phyloP scores from a whole-genome alignment of 2,329 filamentous ascomycete species.

The Penicillium glabrum region DNA sequence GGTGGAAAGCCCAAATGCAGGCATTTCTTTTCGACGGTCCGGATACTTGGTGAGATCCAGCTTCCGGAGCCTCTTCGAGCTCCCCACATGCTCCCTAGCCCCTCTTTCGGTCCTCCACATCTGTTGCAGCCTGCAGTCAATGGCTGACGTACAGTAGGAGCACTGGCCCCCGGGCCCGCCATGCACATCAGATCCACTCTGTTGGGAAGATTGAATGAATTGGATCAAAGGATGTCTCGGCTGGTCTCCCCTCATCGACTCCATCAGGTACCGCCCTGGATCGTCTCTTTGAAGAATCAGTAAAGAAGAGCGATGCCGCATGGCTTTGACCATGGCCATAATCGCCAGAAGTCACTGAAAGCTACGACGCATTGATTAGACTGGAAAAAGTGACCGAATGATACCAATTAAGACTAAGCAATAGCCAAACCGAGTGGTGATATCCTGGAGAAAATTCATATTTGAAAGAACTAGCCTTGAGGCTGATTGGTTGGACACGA shows the following conservation, averaged over 20 bases:
- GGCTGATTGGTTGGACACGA: not conserved
- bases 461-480: not conserved
- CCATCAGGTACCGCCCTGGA: not conserved
- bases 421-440: not conserved
- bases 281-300: not conserved
- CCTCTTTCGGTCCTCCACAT: not conserved
- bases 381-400: not conserved
- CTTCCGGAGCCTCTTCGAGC: not conserved
- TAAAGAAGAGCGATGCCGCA: not conserved
- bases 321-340: not conserved
- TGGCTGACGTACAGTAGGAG: not conserved
- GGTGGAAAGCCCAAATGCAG: not conserved
- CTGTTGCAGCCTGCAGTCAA: not conserved
- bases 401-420: not conserved
- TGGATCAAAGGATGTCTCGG: not conserved
- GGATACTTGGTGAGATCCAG: not conserved
- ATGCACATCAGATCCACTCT: not conserved
- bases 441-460: not conserved
- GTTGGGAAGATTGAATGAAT: not conserved
- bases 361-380: not conserved
- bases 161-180: not conserved
- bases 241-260: not conserved
- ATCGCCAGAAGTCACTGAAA: not conserved
- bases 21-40: not conserved
- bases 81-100: conserved; percentile 1